Conservation (phyloP, 805 yeast species). For the Pichia scutulata region DNA sequence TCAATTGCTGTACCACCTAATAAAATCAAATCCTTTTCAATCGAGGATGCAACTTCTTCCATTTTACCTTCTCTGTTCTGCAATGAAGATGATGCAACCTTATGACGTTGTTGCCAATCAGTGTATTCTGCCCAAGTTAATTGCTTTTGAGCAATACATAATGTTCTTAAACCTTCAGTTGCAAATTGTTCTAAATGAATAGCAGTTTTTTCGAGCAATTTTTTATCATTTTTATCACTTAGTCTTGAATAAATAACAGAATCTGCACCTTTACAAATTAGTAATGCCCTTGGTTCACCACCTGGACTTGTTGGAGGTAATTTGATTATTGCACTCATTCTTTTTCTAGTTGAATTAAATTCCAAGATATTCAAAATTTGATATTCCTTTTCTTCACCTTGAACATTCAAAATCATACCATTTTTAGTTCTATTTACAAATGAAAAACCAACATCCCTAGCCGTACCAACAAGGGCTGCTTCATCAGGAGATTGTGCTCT, state of each 20-base stretch:
- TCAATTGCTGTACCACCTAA: slow-evolving; percentile 86
- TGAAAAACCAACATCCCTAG: slow-evolving; percentile 67
- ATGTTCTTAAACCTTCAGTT: slow-evolving; percentile 74
- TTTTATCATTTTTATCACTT: slow-evolving; percentile 36
- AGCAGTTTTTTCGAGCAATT: slow-evolving; percentile 52
- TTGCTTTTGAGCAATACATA: slow-evolving; percentile 71
- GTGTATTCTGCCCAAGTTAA: slow-evolving; percentile 53
- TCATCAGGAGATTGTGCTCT: slow-evolving; percentile 86
- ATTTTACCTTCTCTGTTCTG: slow-evolving; percentile 58
- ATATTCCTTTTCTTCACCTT: slow-evolving; percentile 63
- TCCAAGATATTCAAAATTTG: slow-evolving; percentile 66
- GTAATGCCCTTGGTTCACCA: slow-evolving; percentile 50
- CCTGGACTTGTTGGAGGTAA: slow-evolving; percentile 43
- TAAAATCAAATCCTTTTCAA: slow-evolving; percentile 57
- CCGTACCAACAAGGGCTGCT: slow-evolving; percentile 78
- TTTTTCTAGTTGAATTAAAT: slow-evolving; percentile 77
- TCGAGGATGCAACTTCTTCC: slow-evolving; percentile 67
- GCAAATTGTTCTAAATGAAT: slow-evolving; percentile 71
- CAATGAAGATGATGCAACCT: slow-evolving; percentile 56
- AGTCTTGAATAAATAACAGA: slow-evolving; percentile 68
- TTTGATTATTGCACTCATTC: slow-evolving; percentile 79
- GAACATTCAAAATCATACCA: slow-evolving; percentile 60
- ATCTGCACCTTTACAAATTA: slow-evolving; percentile 83
- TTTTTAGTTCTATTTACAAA: slow-evolving; percentile 59
- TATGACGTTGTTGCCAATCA: slow-evolving; percentile 57